Conservation (phyloP, 768 basidiomycete species). For the Phlebiopsis gigantea region DNA sequence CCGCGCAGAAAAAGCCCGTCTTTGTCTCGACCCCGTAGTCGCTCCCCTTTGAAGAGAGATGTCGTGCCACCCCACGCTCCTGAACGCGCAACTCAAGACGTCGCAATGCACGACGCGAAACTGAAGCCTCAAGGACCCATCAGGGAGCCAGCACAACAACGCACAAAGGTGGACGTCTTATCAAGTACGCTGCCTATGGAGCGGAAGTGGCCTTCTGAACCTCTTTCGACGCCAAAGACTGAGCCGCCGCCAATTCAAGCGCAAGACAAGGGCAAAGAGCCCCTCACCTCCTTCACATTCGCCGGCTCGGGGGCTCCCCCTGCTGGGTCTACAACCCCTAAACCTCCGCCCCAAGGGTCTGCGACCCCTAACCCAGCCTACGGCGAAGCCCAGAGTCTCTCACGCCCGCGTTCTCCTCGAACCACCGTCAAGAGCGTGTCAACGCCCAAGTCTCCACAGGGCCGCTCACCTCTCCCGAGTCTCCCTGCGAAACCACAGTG, state of each 20-base stretch:
- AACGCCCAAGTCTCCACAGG: constrained; percentile 15
- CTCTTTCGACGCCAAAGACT: not conserved
- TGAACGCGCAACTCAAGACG: no score
- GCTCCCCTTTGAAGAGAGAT: not conserved
- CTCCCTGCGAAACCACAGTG: constrained; percentile 16
- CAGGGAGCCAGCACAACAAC: no score
- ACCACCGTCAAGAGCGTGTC: constrained; percentile 11
- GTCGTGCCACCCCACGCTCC: not conserved
- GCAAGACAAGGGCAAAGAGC: not conserved
- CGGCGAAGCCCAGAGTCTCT: not conserved
- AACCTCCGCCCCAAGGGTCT: not conserved
- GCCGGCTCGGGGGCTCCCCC: not conserved
- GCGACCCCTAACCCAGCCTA: not conserved
- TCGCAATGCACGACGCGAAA: no score
- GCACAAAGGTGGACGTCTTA: no score
- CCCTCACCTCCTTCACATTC: not conserved
- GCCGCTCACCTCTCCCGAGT: constrained; percentile 5
- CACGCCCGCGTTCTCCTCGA: constrained; percentile 16
- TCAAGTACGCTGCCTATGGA: no score
- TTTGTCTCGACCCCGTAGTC: not conserved
- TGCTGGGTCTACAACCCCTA: no score
- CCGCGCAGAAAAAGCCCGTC: not conserved
- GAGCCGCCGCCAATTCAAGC: not conserved
- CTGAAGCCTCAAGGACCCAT: no score
- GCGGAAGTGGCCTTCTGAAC: no score